phyloP scores from a whole-genome alignment of 768 basidiomycete species.

The Mycena floridula region DNA sequence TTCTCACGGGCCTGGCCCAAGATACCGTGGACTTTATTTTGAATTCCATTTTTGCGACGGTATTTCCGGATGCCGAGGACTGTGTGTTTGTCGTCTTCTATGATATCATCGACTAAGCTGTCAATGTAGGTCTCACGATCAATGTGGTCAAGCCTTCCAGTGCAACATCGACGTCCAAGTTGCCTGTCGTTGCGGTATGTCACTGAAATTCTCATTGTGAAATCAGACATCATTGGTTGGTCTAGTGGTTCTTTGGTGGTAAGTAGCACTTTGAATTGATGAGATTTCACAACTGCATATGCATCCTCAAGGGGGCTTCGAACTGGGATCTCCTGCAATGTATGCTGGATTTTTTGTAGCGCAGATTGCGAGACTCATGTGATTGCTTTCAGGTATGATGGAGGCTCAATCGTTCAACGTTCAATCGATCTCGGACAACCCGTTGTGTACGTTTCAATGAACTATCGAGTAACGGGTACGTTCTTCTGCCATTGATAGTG shows the following conservation, averaged over 20 bases:
- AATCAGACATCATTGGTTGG: not conserved
- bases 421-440: slow-evolving; percentile 38
- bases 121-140: slow-evolving; percentile 39
- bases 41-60: not conserved
- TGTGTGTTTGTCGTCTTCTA: slow-evolving; percentile 49
- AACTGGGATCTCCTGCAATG: slow-evolving; percentile 31
- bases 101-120: no score
- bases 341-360: no score
- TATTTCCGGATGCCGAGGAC: slow-evolving; percentile 16
- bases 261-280: not conserved
- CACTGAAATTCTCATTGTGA: not conserved
- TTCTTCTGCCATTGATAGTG: no score
- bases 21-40: slow-evolving; percentile 21
- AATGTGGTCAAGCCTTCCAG: slow-evolving; percentile 43
- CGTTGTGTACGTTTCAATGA: slow-evolving; percentile 47
- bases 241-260: slow-evolving; percentile 49
- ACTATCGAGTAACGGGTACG: slow-evolving; percentile 33
- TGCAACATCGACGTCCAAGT: slow-evolving; percentile 32
- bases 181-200: slow-evolving; percentile 51
- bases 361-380: no score
- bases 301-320: slow-evolving; percentile 26
- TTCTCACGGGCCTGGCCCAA: slow-evolving; percentile 24
- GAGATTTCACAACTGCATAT: not conserved
- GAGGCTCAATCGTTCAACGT: slow-evolving; percentile 33
- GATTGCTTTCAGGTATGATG: no score